Evolutionary conservation across 495 filamentous ascomycete species (phyloP).

Genomic region (Penicillium mononematosum): DNA sequence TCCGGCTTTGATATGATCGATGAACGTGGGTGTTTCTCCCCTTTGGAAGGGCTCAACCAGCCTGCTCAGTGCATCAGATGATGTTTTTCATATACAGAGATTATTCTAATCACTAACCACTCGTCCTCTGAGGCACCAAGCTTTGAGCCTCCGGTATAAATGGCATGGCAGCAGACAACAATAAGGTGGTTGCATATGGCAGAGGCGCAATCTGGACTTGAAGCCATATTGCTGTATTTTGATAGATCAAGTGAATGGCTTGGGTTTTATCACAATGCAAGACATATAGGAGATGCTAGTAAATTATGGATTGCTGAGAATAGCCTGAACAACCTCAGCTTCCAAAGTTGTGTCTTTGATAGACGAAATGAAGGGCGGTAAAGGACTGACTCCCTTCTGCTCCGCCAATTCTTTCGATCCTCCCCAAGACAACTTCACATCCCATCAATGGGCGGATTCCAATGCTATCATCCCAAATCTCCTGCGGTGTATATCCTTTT

Average conservation of each 20-base stretch:
- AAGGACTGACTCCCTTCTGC: neutral
- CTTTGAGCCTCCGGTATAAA: constrained; percentile 65
- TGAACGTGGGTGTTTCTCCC: constrained; percentile 71
- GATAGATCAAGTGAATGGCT: neutral
- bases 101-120: constrained; percentile 51
- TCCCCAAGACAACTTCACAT: neutral
- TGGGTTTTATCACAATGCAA: neutral
- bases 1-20: constrained; percentile 66
- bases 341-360: neutral
- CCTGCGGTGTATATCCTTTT: constrained; percentile 14
- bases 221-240: neutral
- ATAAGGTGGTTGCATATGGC: constrained; percentile 52
- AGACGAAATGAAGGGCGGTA: neutral
- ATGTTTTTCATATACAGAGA: neutral
- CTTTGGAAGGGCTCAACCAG: constrained; percentile 66
- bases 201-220: neutral
- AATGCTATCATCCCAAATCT: neutral
- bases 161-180: constrained; percentile 78
- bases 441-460: neutral
- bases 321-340: neutral
- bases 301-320: neutral
- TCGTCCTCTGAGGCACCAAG: constrained; percentile 59
- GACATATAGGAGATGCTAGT: neutral
- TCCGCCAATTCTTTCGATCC: neutral
- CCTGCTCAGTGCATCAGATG: constrained; percentile 26